Percentiles rank a stretch among this genome's conserved stretches.
Conservation (phyloP, 495 filamentous ascomycete species). For the Aspergillus affinis region DNA sequence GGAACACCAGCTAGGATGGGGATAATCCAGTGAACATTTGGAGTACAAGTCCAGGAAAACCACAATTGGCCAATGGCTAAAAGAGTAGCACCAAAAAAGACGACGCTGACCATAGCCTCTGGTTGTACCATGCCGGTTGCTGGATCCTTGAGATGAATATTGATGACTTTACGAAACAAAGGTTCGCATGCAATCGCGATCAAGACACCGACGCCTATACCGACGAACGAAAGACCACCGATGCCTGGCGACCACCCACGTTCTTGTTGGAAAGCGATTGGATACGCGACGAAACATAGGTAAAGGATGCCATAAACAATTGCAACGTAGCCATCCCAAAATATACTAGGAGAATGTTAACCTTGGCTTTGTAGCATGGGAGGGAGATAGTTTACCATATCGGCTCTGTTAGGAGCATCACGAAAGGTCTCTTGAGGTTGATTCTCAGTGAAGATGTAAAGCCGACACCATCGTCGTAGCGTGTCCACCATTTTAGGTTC, state of each 20-base stretch:
- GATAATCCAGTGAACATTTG: conserved; percentile 68
- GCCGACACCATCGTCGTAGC: conserved; percentile 55
- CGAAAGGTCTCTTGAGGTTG: conserved; percentile 39
- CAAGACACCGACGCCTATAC: conserved; percentile 68
- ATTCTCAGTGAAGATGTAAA: conserved; percentile 52
- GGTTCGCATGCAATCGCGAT: conserved; percentile 65
- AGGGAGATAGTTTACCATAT: conserved; percentile 36
- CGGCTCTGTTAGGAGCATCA: conserved; percentile 64
- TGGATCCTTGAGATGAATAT: conserved; percentile 57
- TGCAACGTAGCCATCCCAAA: conserved; percentile 70
- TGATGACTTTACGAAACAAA: conserved; percentile 65
- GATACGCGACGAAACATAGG: conserved; percentile 78
- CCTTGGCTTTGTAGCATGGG: not conserved
- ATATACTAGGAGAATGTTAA: conserved; percentile 43
- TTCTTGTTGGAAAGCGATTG: conserved; percentile 68
- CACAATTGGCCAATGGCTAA: conserved; percentile 67
- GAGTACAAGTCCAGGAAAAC: conserved; percentile 77
- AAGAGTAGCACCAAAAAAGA: conserved; percentile 63
- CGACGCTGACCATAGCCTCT: conserved; percentile 69
- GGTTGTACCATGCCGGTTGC: conserved; percentile 59
- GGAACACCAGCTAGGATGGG: conserved; percentile 73
- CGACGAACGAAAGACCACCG: conserved; percentile 68
- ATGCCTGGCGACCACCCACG: conserved; percentile 67
- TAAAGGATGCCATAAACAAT: conserved; percentile 70
- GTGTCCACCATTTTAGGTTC: conserved; percentile 44